phyloP scores from a whole-genome alignment of 176 grass and related monocot species.

The Coix lacrymajobi region DNA sequence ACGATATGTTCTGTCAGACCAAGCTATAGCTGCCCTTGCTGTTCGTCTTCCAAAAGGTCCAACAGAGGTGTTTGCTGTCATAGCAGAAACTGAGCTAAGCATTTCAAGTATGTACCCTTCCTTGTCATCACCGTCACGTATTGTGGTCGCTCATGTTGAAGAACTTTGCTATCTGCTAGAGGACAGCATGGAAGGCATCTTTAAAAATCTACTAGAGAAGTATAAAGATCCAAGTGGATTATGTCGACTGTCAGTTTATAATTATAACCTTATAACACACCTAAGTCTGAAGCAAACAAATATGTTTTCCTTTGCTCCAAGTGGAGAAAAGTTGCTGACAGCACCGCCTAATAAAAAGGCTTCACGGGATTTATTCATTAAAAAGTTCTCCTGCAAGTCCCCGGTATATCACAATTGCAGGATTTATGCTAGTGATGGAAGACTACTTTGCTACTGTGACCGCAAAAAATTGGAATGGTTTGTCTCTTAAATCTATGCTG shows the following conservation, averaged over 20 bases:
- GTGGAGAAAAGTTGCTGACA: constrained; percentile 42
- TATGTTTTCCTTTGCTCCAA: constrained; percentile 55
- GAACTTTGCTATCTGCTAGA: constrained; percentile 58
- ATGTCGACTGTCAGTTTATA: constrained; percentile 76
- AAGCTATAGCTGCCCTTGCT: constrained; percentile 73
- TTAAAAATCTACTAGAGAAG: constrained; percentile 62
- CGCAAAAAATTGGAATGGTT: constrained; percentile 95
- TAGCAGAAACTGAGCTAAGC: constrained; percentile 49
- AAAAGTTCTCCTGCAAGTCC: constrained; percentile 93
- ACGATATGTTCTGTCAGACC: constrained; percentile 78
- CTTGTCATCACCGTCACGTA: constrained; percentile 45
- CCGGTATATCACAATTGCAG: constrained; percentile 98
- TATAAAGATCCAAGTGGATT: constrained; percentile 51
- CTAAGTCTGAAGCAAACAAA: constrained; percentile 59
- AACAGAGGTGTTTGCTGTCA: constrained; percentile 59
- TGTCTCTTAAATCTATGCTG: constrained; percentile 11
- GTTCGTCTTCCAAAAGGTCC: constrained; percentile 59
- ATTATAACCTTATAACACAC: constrained; percentile 64
- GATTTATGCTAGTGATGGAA: constrained; percentile 94
- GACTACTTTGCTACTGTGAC: constrained; percentile 96
- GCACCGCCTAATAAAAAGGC: constrained; percentile 48
- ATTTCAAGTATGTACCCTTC: constrained; percentile 37
- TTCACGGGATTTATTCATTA: constrained; percentile 81
- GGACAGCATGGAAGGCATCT: constrained; percentile 53
- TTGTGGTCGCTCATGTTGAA: constrained; percentile 63